Evolutionary conservation across 805 yeast genomes (phyloP).

Genomic region (Candida rishiriensis): DNA sequence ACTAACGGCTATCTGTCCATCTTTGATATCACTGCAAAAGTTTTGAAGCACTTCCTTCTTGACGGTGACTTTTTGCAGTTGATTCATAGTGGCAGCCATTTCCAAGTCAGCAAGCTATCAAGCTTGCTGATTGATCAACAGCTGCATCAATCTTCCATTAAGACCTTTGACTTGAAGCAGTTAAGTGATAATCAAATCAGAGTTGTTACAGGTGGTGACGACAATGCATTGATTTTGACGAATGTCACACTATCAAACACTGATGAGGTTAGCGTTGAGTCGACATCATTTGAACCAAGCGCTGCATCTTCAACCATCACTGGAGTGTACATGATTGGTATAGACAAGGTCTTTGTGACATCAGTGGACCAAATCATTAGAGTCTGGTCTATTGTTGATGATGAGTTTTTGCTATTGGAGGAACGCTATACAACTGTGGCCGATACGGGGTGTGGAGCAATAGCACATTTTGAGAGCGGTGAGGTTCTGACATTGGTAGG

Average conservation of each 20-base stretch:
- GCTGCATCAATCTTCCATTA: conserved; percentile 84
- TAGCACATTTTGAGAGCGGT: conserved; percentile 26
- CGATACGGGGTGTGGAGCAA: conserved; percentile 76
- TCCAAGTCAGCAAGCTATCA: conserved; percentile 5
- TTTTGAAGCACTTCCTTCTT: conserved; percentile 8
- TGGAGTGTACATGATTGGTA: conserved; percentile 40
- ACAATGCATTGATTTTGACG: conserved; percentile 59
- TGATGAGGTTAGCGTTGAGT: conserved; percentile 21
- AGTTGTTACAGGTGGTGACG: conserved; percentile 87
- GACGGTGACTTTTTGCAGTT: conserved; percentile 1
- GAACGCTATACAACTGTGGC: conserved; percentile 75
- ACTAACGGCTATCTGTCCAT: conserved; percentile 78
- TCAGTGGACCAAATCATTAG: conserved; percentile 83
- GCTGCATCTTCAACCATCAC: conserved; percentile 92
- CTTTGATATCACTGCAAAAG: conserved; percentile 45
- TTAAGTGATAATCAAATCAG: conserved; percentile 9
- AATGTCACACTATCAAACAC: conserved; percentile 23
- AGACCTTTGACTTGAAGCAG: conserved; percentile 41
- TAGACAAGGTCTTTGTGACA: conserved; percentile 44
- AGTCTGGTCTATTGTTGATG: conserved; percentile 49
- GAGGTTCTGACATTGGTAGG: conserved; percentile 48
- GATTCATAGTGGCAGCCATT: neutral
- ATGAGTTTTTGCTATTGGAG: conserved; percentile 28
- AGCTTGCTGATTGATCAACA: conserved; percentile 37
- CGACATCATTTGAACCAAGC: conserved; percentile 33